Conservation (phyloP, 2,329 filamentous ascomycete genomes). For the Thelonectria blattea region DNA sequence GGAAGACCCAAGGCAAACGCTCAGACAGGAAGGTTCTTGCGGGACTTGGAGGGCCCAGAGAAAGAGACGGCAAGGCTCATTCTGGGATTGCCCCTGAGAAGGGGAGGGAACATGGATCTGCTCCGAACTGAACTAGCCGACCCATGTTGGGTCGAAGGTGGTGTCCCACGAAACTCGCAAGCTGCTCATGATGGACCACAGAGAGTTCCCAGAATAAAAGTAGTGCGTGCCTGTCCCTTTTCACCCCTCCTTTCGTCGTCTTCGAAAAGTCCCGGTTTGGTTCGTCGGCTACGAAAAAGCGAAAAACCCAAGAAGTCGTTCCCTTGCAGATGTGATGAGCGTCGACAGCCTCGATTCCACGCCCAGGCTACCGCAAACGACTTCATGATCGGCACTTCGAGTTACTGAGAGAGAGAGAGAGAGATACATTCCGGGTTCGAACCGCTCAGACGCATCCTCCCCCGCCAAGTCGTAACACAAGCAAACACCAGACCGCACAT, state of each 20-base stretch:
- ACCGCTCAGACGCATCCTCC: not conserved
- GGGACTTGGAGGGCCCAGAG: conserved; percentile 3
- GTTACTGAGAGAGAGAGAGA: not conserved
- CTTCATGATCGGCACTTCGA: not conserved
- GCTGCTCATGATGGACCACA: not conserved
- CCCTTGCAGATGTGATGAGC: conserved; percentile 1
- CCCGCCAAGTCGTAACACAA: not conserved
- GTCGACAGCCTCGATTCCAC: conserved; percentile 5
- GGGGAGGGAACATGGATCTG: not conserved
- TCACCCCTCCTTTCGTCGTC: conserved; percentile 20
- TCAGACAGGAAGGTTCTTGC: conserved; percentile 11
- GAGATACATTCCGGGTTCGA: not conserved
- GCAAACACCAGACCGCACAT: not conserved
- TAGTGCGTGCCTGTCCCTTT: conserved; percentile 16
- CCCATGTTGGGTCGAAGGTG: conserved; percentile 1
- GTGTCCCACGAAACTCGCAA: not conserved
- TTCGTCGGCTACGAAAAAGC: not conserved
- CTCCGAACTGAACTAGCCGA: not conserved
- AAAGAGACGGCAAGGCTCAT: no score
- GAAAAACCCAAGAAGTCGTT: not conserved
- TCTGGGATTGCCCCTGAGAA: conserved; percentile 21
- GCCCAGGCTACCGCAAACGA: not conserved
- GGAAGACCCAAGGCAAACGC: not conserved
- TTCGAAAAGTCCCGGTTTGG: not conserved
- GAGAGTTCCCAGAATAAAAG: conserved; percentile 25